Conservation (phyloP, 345 rosid species). For the rapeseed (Brassica napus) region Da-Ae NC_063443.1:15553501-15554000, state of each 20-base stretch:
- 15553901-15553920: not conserved
- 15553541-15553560: constrained; percentile 92
- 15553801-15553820: constrained; percentile 96
- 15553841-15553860: not conserved
- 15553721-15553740: constrained; percentile 68
- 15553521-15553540: constrained; percentile 76
- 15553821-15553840: constrained; percentile 62
- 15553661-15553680: constrained; percentile 68
- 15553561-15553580: constrained; percentile 95
- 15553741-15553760: constrained; percentile 78
- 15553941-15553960: constrained; percentile 99
- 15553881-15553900: not conserved
- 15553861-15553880: not conserved
- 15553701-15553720: constrained; percentile 84
- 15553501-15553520: constrained; percentile 87
- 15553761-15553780: constrained; percentile 93
- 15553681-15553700: constrained; percentile 79
- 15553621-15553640: not conserved
- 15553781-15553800: constrained; percentile 93
- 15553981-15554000: constrained; percentile 91
- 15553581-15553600: constrained; percentile 48
- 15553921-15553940: constrained; percentile 57
- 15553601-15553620: constrained; percentile 5
- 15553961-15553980: constrained; percentile 90
- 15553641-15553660: constrained; percentile 21